Percentiles rank a stretch among this genome's conserved stretches.
Evolutionary conservation across 129 eudicot species (phyloP).

Genomic region (Arctium lappa): DNA sequence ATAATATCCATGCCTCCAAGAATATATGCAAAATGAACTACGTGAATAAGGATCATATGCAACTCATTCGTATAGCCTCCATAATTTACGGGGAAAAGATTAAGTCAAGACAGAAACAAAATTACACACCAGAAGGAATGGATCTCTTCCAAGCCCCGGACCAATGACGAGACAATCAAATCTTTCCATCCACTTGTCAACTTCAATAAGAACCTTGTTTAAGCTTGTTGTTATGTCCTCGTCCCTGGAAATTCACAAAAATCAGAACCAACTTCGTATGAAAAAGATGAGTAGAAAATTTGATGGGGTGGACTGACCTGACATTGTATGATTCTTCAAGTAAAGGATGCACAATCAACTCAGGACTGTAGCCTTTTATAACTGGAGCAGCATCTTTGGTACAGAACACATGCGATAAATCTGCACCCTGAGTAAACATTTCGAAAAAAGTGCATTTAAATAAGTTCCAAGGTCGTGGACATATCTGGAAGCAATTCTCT

Average conservation of each 20-base stretch:
- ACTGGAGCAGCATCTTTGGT: conserved; percentile 95
- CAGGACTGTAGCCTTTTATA: conserved; percentile 95
- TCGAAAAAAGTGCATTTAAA: not conserved
- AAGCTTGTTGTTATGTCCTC: conserved; percentile 59
- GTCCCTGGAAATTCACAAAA: conserved; percentile 46
- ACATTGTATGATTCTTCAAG: conserved; percentile 90
- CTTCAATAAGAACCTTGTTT: conserved; percentile 58
- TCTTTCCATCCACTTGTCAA: conserved; percentile 95
- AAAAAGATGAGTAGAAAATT: not conserved
- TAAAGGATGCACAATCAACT: conserved; percentile 94
- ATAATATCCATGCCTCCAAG: not conserved
- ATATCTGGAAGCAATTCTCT: not conserved
- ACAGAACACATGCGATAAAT: conserved; percentile 92
- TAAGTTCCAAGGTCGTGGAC: not conserved
- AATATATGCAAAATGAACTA: not conserved
- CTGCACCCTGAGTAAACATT: conserved; percentile 76
- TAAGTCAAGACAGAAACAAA: not conserved
- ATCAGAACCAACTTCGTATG: conserved; percentile 1
- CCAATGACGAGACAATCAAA: conserved; percentile 96
- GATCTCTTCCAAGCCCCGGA: conserved; percentile 98
- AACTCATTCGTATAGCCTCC: not conserved
- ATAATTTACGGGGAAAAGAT: not conserved
- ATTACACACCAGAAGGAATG: conserved; percentile 73
- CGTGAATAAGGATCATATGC: not conserved
- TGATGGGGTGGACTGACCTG: conserved; percentile 40